These are phyloP conservation scores for Discostella stelligeroides DNA, from an alignment of 108 stramenopile genomes.

Conservation along the genomic window DNA sequence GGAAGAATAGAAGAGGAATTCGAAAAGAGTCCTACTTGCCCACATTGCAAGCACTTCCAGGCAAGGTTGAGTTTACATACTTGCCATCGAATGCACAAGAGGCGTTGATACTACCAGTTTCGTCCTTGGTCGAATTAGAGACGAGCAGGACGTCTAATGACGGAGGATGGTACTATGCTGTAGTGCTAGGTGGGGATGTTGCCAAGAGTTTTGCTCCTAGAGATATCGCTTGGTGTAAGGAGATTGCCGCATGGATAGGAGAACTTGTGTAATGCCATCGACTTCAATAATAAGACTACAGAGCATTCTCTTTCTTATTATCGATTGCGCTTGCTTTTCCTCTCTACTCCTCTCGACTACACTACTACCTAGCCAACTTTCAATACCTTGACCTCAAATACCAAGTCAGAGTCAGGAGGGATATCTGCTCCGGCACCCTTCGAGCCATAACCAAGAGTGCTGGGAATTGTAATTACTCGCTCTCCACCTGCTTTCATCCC, in stretches of 20 bases:
- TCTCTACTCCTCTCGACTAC: too few species aligned
- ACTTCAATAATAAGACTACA: too few species aligned
- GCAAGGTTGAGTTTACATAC: conserved; percentile 77
- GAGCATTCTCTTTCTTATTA: too few species aligned
- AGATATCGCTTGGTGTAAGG: conserved; percentile 83
- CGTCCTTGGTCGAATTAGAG: conserved; percentile 7
- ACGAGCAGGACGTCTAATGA: neutral
- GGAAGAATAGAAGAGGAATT: conserved; percentile 8
- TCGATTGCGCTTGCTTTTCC: too few species aligned
- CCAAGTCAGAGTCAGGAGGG: conserved; percentile 53
- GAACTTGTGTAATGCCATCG: conserved; percentile 9
- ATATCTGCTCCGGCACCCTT: conserved; percentile 47
- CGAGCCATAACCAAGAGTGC: conserved; percentile 52
- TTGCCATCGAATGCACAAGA: conserved; percentile 80
- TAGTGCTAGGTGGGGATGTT: conserved; percentile 77
- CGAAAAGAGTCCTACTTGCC: conserved; percentile 81
- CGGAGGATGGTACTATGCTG: conserved; percentile 33
- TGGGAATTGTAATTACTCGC: conserved; percentile 55
- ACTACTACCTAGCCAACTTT: conserved; percentile 37
- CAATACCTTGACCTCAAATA: conserved; percentile 57
- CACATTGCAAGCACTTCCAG: conserved; percentile 82
- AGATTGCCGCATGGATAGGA: conserved; percentile 66
- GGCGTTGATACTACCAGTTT: conserved; percentile 63
- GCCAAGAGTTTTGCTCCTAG: conserved; percentile 83
- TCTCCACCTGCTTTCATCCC: conserved; percentile 69